Percentiles rank a stretch among this genome's conserved stretches.
Conservation (phyloP, 2,329 filamentous ascomycete genomes). For the Xylariaceae sp. region DNA sequence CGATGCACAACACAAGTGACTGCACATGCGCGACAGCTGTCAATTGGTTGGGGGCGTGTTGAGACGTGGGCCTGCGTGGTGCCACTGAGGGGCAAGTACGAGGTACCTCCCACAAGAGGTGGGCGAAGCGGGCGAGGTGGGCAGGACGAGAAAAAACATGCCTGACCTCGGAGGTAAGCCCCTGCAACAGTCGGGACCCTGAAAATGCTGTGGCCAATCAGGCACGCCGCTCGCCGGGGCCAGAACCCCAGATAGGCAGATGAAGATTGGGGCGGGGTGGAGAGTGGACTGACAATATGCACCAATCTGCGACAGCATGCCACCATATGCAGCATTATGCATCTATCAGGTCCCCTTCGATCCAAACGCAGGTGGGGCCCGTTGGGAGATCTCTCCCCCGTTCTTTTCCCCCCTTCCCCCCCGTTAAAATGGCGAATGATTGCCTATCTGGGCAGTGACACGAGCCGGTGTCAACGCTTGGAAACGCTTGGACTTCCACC, state of each 20-base stretch:
- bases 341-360: not conserved
- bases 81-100: conserved; percentile 14
- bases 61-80: conserved; percentile 8
- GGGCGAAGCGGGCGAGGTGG: no score
- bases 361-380: not conserved
- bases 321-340: not conserved
- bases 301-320: not conserved
- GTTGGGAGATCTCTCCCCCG: not conserved
- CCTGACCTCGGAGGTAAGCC: not conserved
- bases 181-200: not conserved
- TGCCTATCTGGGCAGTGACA: not conserved
- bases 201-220: not conserved
- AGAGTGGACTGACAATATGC: not conserved
- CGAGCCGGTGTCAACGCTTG: not conserved
- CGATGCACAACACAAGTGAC: conserved; percentile 12
- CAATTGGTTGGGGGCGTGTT: conserved; percentile 6
- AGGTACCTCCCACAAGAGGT: no score
- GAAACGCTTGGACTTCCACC: not conserved
- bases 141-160: conserved; percentile 6
- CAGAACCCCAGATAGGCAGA: not conserved
- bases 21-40: conserved; percentile 13
- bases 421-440: not conserved
- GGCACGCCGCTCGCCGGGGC: not conserved
- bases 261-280: not conserved
- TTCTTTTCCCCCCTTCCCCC: no score